phyloP scores from a whole-genome alignment of 1,139 yeast species.

The Zygotorulaspora mrakii region DNA sequence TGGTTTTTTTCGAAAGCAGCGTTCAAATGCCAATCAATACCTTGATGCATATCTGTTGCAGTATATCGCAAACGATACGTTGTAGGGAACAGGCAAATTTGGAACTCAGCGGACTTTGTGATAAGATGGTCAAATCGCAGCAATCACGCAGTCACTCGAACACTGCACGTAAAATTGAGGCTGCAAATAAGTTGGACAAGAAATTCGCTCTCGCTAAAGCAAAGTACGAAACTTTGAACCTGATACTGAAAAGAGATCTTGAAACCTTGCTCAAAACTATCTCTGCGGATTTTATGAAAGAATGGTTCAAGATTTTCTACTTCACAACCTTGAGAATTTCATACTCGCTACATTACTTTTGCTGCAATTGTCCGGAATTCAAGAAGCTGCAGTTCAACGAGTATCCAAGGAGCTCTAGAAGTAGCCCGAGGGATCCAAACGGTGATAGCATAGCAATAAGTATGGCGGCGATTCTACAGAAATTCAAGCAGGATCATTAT shows the following conservation, averaged over 20 bases:
- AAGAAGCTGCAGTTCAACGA: constrained; percentile 12
- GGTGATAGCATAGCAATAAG: not conserved
- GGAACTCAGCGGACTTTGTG: constrained; percentile 13
- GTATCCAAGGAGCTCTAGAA: not conserved
- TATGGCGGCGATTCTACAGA: not conserved
- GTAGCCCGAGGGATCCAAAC: not conserved
- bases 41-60: constrained; percentile 13
- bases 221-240: constrained; percentile 22
- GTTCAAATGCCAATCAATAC: constrained; percentile 15
- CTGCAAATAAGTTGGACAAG: constrained; percentile 9
- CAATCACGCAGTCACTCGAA: constrained; percentile 10
- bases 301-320: constrained; percentile 24
- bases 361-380: constrained; percentile 21
- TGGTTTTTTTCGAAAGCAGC: constrained; percentile 16
- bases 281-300: constrained; percentile 11
- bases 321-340: constrained; percentile 22
- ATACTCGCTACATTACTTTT: constrained; percentile 22
- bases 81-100: constrained; percentile 18
- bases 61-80: constrained; percentile 15
- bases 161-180: not conserved
- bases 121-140: constrained; percentile 12
- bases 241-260: constrained; percentile 20
- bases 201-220: constrained; percentile 15
- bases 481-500: constrained; percentile 1
- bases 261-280: constrained; percentile 15